These are phyloP conservation scores for Ascochyta clinopodiicola DNA, from an alignment of 2,329 filamentous ascomycete genomes.

Conservation along the genomic window DNA sequence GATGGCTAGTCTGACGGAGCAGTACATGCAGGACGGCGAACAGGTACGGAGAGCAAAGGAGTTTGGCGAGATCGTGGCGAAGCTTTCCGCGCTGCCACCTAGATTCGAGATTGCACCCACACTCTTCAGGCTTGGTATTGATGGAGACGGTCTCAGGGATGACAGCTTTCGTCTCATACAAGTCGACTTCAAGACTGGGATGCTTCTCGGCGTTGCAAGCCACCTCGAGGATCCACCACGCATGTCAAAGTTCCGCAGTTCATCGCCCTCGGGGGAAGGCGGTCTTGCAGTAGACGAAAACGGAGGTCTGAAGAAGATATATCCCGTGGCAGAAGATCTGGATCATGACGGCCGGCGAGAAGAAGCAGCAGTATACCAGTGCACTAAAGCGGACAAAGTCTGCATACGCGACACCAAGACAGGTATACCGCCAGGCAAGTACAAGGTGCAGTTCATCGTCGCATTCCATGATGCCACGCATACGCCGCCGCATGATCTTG, in stretches of 20 bases:
- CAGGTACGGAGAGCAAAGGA: slow-evolving; percentile 39
- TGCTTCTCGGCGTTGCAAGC: slow-evolving; percentile 34
- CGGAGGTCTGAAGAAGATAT: slow-evolving; percentile 39
- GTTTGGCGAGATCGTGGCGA: slow-evolving; percentile 46
- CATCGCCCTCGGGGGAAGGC: slow-evolving; percentile 40
- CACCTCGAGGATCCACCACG: slow-evolving; percentile 31
- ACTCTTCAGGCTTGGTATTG: slow-evolving; percentile 43
- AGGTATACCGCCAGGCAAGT: slow-evolving; percentile 47
- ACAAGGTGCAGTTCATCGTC: slow-evolving; percentile 47
- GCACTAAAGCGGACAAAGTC: slow-evolving; percentile 38
- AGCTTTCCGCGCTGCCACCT: slow-evolving; percentile 45
- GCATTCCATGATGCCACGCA: slow-evolving; percentile 35
- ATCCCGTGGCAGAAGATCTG: slow-evolving; percentile 45
- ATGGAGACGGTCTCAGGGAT: slow-evolving; percentile 38
- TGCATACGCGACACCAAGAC: slow-evolving; percentile 46
- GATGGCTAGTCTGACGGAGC: slow-evolving; percentile 48
- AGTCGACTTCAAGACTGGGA: slow-evolving; percentile 49
- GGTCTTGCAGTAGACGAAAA: slow-evolving; percentile 37
- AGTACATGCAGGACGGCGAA: slow-evolving; percentile 48
- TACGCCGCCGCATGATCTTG: slow-evolving; percentile 36
- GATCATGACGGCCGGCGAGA: slow-evolving; percentile 45
- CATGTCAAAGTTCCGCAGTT: slow-evolving; percentile 31
- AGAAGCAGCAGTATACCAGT: slow-evolving; percentile 47
- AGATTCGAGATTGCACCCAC: slow-evolving; percentile 44
- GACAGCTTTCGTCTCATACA: slow-evolving; percentile 41